Evolutionary conservation across 2,329 filamentous ascomycete genomes (phyloP), one percentile per base, ranked within the genome.

Genomic region (Calycina marina): DNA sequence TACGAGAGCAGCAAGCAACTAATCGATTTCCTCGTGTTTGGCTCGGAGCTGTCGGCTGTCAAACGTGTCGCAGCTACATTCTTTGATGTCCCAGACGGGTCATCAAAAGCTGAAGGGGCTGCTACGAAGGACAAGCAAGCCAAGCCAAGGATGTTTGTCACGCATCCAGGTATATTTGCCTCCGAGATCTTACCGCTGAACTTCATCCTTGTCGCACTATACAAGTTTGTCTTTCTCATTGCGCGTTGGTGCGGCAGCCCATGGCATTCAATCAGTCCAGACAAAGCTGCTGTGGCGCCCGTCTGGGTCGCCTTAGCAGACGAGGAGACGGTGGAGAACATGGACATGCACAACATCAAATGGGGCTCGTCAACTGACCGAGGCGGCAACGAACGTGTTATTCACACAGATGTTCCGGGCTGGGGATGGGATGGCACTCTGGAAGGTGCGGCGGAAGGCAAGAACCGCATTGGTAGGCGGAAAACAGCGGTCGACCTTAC

Each of bases 1-100:
- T 98, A 98, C 59, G 86, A 96, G 56, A 76, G 74, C 39, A 77
- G 75, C 36, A 96, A 98, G 59, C 75, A 85, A 14, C 61, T 96
- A 13, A 92, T 82, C 2, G 90, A 98, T 52, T 48, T 93, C 11
- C 61, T 96, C 38, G 67, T 71, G n/a, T 60, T 96, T 14, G 86
- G 83, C 0, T 69, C 70, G 8, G 62, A 70, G 14, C 62, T 88
- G 2, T 75, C 82, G 1, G 65, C 72, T 10, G 69, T 75, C 1
- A 56, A 60, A 3, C 63, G 69, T 0, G 68, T 65, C 50, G 65
- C 75, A 3, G 52, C 59, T 4, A 52, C 58, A 1, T 88, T 73
- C 53, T 65, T 80, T 35, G 56, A 60, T 3, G 38, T 51, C 8
- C 44, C 52, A 18, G 41, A 54, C 12, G 44, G 45, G 18, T 28